These are phyloP conservation scores for Gymnopilus junonius DNA, from an alignment of 768 basidiomycete genomes.

Conservation along the genomic window DNA sequence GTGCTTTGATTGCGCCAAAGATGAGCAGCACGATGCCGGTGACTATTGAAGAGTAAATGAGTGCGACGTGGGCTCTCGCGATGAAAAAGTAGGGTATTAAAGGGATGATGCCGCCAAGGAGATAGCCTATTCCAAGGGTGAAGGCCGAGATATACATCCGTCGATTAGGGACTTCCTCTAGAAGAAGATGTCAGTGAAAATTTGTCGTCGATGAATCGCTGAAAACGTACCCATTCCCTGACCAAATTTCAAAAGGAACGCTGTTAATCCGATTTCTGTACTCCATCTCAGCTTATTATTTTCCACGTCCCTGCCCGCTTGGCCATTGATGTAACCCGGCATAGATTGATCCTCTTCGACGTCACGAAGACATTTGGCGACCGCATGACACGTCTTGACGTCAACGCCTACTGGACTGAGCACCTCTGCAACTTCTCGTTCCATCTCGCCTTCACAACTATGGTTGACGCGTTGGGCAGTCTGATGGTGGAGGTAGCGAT, in stretches of 20 bases:
- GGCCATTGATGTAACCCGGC: slow-evolving; percentile 12
- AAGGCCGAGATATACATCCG: slow-evolving; percentile 90
- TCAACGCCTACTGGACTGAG: slow-evolving; percentile 91
- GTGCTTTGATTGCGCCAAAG: slow-evolving; percentile 91
- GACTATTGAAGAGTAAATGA: slow-evolving; percentile 76
- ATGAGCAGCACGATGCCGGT: slow-evolving; percentile 87
- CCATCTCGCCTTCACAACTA: slow-evolving; percentile 94
- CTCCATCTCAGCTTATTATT: slow-evolving; percentile 64
- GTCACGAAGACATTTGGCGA: slow-evolving; percentile 75
- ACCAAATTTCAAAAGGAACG: slow-evolving; percentile 97
- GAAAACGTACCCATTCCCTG: slow-evolving; percentile 78
- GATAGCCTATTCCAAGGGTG: slow-evolving; percentile 95
- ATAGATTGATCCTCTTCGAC: slow-evolving; percentile 53
- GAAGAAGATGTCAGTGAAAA: neutral
- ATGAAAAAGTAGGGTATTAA: slow-evolving; percentile 94
- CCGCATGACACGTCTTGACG: slow-evolving; percentile 74
- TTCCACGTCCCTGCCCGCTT: slow-evolving; percentile 54
- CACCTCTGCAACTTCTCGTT: slow-evolving; percentile 89
- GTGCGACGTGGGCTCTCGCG: slow-evolving; percentile 62
- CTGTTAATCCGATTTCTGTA: slow-evolving; percentile 83
- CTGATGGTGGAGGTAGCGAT: slow-evolving; percentile 75
- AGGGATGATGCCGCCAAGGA: slow-evolving; percentile 92
- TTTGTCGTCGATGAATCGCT: neutral
- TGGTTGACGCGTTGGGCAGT: slow-evolving; percentile 84
- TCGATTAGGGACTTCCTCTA: slow-evolving; percentile 87